Percentiles rank a stretch among this genome's conserved stretches.
phyloP scores from a whole-genome alignment of 169 alveolate species.

The Plasmodium reichenowi region DNA sequence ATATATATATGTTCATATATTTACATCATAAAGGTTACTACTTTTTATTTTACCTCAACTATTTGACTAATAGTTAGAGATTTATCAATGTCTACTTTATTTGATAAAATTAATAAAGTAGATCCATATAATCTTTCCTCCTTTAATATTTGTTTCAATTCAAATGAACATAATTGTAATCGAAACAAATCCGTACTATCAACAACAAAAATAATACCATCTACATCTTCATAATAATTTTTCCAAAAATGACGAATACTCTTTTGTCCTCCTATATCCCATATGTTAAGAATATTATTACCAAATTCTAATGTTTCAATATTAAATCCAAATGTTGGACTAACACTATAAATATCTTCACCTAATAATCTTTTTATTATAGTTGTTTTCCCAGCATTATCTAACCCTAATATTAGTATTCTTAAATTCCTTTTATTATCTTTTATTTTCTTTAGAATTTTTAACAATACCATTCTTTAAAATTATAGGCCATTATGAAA shows the following conservation, averaged over 20 bases:
- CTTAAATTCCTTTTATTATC: conserved; percentile 95
- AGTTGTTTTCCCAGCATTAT: conserved; percentile 98
- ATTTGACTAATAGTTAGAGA: conserved; percentile 72
- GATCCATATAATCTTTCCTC: conserved; percentile 94
- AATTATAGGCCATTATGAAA: too few species aligned
- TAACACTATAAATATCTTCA: conserved; percentile 92
- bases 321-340: conserved; percentile 97
- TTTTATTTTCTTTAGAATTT: conserved; percentile 93
- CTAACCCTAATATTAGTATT: conserved; percentile 96
- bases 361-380: conserved; percentile 94
- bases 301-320: conserved; percentile 92
- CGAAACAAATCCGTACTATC: conserved; percentile 98
- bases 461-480: conserved; percentile 92
- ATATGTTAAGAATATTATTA: conserved; percentile 90
- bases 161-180: conserved; percentile 95
- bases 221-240: conserved; percentile 99
- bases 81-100: conserved; percentile 53
- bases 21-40: conserved; percentile 84
- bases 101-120: conserved; percentile 79
- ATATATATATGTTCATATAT: background rate
- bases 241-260: conserved; percentile 99
- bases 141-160: conserved; percentile 93
- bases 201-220: conserved; percentile 98
- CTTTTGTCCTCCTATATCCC: conserved; percentile 99
- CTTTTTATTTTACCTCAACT: conserved; percentile 62